phyloP scores from a whole-genome alignment of 2,329 filamentous ascomycete genomes.

The Xylariaceae sp. region DNA sequence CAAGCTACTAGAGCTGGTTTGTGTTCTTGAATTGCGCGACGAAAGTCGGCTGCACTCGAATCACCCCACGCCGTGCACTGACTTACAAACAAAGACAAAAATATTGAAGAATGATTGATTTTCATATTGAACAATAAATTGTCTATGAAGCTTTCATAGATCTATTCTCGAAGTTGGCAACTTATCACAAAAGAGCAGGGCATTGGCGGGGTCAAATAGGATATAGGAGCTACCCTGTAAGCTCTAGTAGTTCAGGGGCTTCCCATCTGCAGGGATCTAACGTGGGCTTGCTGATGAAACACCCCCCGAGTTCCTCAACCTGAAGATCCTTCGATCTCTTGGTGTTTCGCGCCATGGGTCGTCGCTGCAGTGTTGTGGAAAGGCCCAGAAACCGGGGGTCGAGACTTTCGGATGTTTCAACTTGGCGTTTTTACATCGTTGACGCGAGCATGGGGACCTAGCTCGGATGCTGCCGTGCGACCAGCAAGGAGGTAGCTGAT shows the following conservation, averaged over 20 bases:
- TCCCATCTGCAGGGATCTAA: conserved; percentile 12
- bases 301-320: too few species aligned
- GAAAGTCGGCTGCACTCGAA: conserved; percentile 23
- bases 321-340: too few species aligned
- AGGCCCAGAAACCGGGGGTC: too few species aligned
- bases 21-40: conserved; percentile 24
- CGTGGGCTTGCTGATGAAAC: conserved; percentile 20
- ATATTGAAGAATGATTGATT: conserved; percentile 11
- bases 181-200: conserved; percentile 1
- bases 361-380: too few species aligned
- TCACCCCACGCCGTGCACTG: conserved; percentile 23
- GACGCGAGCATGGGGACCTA: too few species aligned
- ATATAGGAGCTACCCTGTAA: conserved; percentile 17
- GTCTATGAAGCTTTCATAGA: neutral
- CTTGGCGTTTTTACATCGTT: too few species aligned
- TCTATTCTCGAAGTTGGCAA: neutral
- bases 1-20: conserved; percentile 28
- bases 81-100: conserved; percentile 9
- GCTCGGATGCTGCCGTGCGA: too few species aligned
- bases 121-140: conserved; percentile 16
- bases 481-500: too few species aligned
- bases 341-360: too few species aligned
- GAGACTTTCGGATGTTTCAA: too few species aligned
- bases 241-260: conserved; percentile 21
- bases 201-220: conserved; percentile 20